Conservation (phyloP, 164 flowering plant genomes). For the Umbilicus rupestris region DNA sequence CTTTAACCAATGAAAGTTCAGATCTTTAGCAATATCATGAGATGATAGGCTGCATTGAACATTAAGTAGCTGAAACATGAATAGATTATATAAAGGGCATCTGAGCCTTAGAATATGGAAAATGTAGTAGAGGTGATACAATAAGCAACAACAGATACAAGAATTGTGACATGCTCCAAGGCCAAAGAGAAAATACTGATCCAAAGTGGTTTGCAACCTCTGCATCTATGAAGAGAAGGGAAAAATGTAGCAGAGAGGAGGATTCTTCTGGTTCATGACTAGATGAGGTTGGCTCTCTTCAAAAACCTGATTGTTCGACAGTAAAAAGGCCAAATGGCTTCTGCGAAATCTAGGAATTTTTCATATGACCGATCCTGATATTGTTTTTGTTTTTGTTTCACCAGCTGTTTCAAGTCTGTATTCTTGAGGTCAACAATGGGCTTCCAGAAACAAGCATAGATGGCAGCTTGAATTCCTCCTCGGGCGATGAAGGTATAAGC, state of each 20-base stretch:
- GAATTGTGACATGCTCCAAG: neutral
- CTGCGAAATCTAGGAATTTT: conserved; percentile 3
- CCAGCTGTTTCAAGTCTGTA: conserved; percentile 5
- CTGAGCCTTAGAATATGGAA: neutral
- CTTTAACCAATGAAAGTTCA: too few relatives aligned
- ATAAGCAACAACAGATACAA: neutral
- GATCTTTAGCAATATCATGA: too few relatives aligned
- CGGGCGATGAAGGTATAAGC: neutral
- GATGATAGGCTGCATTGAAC: too few relatives aligned
- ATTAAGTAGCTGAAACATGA: too few relatives aligned
- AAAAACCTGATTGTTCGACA: conserved; percentile 8
- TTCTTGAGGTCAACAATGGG: conserved; percentile 6
- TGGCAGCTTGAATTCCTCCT: conserved; percentile 5
- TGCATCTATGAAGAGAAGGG: neutral
- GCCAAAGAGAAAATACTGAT: neutral
- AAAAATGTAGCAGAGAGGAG: neutral
- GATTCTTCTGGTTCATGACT: neutral
- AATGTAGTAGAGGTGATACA: neutral
- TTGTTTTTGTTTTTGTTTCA: neutral
- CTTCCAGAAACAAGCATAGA: conserved; percentile 2
- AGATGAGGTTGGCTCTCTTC: conserved; percentile 9
- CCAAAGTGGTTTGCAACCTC: conserved; percentile 4
- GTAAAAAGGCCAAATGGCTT: conserved; percentile 9
- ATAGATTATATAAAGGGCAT: neutral
- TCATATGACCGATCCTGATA: neutral